These are phyloP conservation scores for Schizosaccharomyces octosporus DNA, from an alignment of 805 yeast species.

Conservation along the genomic window DNA sequence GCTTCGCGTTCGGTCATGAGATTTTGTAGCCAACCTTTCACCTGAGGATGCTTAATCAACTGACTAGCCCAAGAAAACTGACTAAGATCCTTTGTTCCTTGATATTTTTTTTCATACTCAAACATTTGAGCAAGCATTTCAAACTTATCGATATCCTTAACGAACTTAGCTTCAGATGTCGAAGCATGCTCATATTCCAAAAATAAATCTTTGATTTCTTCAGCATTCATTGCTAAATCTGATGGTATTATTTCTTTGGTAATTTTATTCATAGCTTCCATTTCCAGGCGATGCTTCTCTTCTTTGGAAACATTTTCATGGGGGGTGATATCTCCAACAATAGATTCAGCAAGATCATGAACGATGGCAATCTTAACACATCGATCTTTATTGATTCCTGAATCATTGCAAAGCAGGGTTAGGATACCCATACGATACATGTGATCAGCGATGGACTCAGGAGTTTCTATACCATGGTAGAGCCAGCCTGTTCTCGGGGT, in stretches of 20 bases:
- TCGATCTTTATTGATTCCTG: conserved; percentile 12
- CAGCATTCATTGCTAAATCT: conserved; percentile 38
- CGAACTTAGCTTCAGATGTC: conserved; percentile 62
- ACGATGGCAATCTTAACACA: conserved; percentile 71
- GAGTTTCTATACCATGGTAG: conserved; percentile 31
- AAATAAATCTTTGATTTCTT: conserved; percentile 51
- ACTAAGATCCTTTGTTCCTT: conserved; percentile 19
- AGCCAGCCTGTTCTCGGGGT: conserved; percentile 90
- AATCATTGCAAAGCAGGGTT: conserved; percentile 35
- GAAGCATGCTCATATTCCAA: conserved; percentile 70
- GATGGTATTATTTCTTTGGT: conserved; percentile 31
- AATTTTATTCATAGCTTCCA: conserved; percentile 42
- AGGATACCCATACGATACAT: conserved; percentile 85
- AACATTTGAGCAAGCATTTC: conserved; percentile 38
- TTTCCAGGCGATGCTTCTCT: conserved; percentile 71
- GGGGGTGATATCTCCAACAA: conserved; percentile 91
- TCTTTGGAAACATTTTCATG: conserved; percentile 41
- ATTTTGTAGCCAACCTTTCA: conserved; percentile 31
- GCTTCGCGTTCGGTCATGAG: conserved; percentile 23
- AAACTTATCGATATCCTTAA: conserved; percentile 80
- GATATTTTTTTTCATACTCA: conserved; percentile 47
- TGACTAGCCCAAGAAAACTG: conserved; percentile 34
- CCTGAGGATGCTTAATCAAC: conserved; percentile 24
- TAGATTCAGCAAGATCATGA: conserved; percentile 82
- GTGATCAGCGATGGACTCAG: conserved; percentile 40